Base-by-base conservation (phyloP, 148 eudicot species). In the Spergularia bocconei region DNA sequence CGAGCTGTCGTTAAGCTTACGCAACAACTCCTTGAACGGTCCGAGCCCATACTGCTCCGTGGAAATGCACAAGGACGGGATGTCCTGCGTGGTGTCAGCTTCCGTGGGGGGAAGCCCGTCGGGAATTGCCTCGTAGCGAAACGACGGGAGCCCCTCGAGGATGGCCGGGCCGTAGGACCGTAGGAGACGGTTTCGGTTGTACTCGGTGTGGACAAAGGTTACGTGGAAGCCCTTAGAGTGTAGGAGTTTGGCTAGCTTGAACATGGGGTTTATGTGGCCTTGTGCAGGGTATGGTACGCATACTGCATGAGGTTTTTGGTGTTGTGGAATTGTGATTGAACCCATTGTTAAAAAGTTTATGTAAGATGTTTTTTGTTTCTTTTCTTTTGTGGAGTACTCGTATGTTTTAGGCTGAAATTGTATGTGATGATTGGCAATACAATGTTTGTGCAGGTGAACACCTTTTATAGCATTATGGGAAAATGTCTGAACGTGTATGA, bases 241-340 rank as follows among this genome's bases (percentile, higher is more conserved):
- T 75, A 85, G 84, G 70, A 82, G 20, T 62, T 85, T 85, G 6
- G 87, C 87, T 8, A 82, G 55, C 6, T 82, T 73, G 2, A 80
- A 74, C 84, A 82, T 85, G 4, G 86, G 84, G 63, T 71, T 84
- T n/a, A 84, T 67, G 59, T 84, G 86, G 44, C 82, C 84, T 69
- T 78, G 84, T 2, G 84, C 82, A n/a, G 84, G 86, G 69, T 51
- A 84, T 33, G 81, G 76, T 23, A 77, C 59, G 65, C 72, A 66
- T 51, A 73, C 48, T 48, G 77, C 73, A 57, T 79, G 81, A 17
- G 77, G 73, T 52, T 72, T 72, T 66, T 66, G 65, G 1, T 21
- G 5, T 10, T 56, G 20, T 8, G 21, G 7, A 11, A 1, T 39
- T 17, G 19, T 4, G 38, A 33, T 6, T 57, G 64, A 54, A 16